phyloP scores from a whole-genome alignment of 768 basidiomycete genomes.

The Leccinum ochraceum region DNA sequence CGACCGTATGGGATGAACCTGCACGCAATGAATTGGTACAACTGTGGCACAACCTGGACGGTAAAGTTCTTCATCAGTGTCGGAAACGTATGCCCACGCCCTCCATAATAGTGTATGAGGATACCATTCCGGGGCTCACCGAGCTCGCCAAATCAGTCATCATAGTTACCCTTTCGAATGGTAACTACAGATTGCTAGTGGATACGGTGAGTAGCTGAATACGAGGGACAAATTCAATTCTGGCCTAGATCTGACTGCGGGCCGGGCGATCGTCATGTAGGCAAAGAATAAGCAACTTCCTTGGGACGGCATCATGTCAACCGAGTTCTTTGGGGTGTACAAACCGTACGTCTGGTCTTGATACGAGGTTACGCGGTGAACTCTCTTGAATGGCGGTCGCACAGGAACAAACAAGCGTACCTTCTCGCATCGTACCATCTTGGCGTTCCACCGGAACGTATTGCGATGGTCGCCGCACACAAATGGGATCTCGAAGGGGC shows the following conservation, averaged over 20 bases:
- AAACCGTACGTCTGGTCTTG: constrained; percentile 54
- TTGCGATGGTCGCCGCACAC: constrained; percentile 70
- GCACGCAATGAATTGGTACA: constrained; percentile 47
- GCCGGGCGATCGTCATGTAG: constrained; percentile 29
- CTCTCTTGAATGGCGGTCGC: neutral
- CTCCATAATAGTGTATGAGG: constrained; percentile 53
- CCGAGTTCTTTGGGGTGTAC: constrained; percentile 59
- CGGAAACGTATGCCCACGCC: neutral
- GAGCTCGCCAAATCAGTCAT: constrained; percentile 51
- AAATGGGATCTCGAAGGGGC: constrained; percentile 57
- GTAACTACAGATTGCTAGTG: constrained; percentile 57
- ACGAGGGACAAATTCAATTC: neutral
- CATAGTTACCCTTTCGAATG: constrained; percentile 61
- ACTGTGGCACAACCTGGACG: constrained; percentile 61
- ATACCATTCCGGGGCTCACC: constrained; percentile 48
- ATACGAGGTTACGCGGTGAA: neutral
- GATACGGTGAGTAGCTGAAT: constrained; percentile 49
- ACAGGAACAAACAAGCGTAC: constrained; percentile 49
- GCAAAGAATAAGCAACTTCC: constrained; percentile 62
- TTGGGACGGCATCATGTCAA: constrained; percentile 64
- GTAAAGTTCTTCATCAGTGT: constrained; percentile 29
- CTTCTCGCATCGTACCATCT: constrained; percentile 51
- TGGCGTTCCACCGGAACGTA: constrained; percentile 41
- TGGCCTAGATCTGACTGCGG: neutral
- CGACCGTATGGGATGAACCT: constrained; percentile 42